A percentile compares a stretch with the other conserved stretches of the same genome.
Conservation (phyloP, 2,329 filamentous ascomycete genomes). For the Neoascochyta sp. region DNA sequence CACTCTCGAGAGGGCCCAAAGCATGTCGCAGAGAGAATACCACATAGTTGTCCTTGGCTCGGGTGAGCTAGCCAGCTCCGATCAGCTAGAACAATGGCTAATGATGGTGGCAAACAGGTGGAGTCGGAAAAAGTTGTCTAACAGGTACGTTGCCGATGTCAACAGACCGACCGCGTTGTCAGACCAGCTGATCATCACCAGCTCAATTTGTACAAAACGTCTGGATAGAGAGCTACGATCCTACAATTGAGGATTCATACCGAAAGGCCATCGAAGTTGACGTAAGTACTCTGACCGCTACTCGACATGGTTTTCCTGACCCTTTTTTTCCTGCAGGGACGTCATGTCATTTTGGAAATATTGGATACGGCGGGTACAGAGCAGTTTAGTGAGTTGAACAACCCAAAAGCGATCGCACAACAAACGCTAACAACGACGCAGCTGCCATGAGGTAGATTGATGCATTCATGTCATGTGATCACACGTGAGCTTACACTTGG, state of each 20-base stretch:
- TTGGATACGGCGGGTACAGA: constrained; percentile 89
- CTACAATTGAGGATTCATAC: constrained; percentile 61
- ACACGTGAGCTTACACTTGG: constrained; percentile 13
- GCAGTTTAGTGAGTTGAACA: constrained; percentile 77
- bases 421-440: constrained; percentile 15
- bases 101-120: constrained; percentile 54
- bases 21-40: constrained; percentile 43
- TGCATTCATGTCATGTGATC: constrained; percentile 11
- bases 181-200: constrained; percentile 18
- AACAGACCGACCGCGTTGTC: neutral
- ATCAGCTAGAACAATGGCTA: constrained; percentile 17
- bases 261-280: constrained; percentile 68
- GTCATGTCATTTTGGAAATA: constrained; percentile 86
- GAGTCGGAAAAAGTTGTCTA: constrained; percentile 88
- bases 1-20: constrained; percentile 9
- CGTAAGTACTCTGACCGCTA: constrained; percentile 65
- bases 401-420: too few species aligned
- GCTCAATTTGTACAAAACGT: constrained; percentile 93
- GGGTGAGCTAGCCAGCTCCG: constrained; percentile 28
- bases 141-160: constrained; percentile 59
- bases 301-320: too few species aligned
- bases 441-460: constrained; percentile 37
- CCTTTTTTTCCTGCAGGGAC: constrained; percentile 61
- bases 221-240: constrained; percentile 76
- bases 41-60: constrained; percentile 44